Conservation (phyloP, 768 basidiomycete species). For the Lactarius hatsudake region DNA sequence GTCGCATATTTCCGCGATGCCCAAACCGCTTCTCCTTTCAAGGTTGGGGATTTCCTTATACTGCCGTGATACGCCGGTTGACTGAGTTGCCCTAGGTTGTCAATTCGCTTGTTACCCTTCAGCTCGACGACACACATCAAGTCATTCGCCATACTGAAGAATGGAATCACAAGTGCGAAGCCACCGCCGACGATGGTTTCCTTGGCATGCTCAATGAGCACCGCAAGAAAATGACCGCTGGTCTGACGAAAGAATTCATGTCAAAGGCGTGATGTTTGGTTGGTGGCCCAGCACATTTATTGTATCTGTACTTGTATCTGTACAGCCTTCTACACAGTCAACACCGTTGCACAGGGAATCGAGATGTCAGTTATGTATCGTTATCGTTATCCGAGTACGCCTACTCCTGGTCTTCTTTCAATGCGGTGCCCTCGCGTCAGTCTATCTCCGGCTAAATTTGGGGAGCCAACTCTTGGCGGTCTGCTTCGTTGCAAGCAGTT, state of each 20-base stretch:
- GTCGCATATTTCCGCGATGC: slow-evolving; percentile 44
- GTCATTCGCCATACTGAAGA: slow-evolving; percentile 43
- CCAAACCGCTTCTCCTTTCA: slow-evolving; percentile 40
- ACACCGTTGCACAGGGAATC: slow-evolving; percentile 1
- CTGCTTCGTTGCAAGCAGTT: slow-evolving; percentile 59
- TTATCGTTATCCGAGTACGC: slow-evolving; percentile 2
- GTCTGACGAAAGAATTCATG: slow-evolving; percentile 37
- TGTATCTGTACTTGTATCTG: slow-evolving; percentile 13
- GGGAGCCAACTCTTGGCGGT: slow-evolving; percentile 66
- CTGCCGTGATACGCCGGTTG: background rate
- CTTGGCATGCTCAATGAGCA: slow-evolving; percentile 45
- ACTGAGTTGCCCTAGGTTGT: slow-evolving; percentile 31
- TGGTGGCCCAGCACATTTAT: background rate
- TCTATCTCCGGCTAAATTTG: slow-evolving; percentile 35
- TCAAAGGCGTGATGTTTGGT: slow-evolving; percentile 30
- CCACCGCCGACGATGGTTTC: slow-evolving; percentile 42
- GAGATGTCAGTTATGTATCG: slow-evolving; percentile 4
- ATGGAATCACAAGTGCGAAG: slow-evolving; percentile 42
- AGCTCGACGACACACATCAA: slow-evolving; percentile 39
- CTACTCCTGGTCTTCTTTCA: background rate
- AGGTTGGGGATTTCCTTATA: slow-evolving; percentile 30
- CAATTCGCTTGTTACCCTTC: slow-evolving; percentile 44
- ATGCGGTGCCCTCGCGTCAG: background rate
- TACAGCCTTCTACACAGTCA: background rate
- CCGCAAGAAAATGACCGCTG: slow-evolving; percentile 43